phyloP scores from a whole-genome alignment of 2,329 filamentous ascomycete genomes.

The Xylaria hypoxylon region DNA sequence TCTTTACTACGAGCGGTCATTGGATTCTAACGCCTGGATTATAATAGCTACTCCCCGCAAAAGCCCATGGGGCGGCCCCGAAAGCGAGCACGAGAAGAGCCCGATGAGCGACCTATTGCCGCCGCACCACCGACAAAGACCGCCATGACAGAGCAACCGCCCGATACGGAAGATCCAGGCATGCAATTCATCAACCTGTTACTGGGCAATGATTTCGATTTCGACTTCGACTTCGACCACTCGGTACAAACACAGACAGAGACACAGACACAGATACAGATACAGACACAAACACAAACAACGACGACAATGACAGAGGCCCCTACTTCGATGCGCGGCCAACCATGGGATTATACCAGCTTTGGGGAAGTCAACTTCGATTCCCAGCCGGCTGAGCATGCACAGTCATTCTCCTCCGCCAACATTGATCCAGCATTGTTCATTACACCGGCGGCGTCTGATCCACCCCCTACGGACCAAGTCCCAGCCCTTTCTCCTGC shows the following conservation, averaged over 20 bases:
- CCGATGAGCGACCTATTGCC: conserved; percentile 30
- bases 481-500: conserved; percentile 46
- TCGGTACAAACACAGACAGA: conserved; percentile 5
- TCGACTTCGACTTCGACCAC: conserved; percentile 18
- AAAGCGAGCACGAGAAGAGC: conserved; percentile 61
- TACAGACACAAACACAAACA: background rate
- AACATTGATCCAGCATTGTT: conserved; percentile 50
- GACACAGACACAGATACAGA: background rate
- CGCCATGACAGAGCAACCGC: conserved; percentile 45
- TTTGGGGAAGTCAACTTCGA: conserved; percentile 48
- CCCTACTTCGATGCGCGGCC: conserved; percentile 1
- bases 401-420: conserved; percentile 39
- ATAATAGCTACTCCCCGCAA: conserved; percentile 66
- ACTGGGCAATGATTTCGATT: conserved; percentile 39
- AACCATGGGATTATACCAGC: conserved; percentile 21
- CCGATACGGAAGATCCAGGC: conserved; percentile 46
- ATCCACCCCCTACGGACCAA: conserved; percentile 39
- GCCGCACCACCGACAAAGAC: conserved; percentile 41
- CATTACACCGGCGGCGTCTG: conserved; percentile 18
- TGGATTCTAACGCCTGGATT: conserved; percentile 12
- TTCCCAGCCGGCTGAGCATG: conserved; percentile 33
- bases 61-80: conserved; percentile 75
- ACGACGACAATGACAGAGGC: conserved; percentile 18
- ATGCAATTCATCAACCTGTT: conserved; percentile 48
- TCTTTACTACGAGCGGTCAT: background rate